These are phyloP conservation scores for Bullera alba DNA, from an alignment of 768 basidiomycete species.

Conservation along the genomic window DNA sequence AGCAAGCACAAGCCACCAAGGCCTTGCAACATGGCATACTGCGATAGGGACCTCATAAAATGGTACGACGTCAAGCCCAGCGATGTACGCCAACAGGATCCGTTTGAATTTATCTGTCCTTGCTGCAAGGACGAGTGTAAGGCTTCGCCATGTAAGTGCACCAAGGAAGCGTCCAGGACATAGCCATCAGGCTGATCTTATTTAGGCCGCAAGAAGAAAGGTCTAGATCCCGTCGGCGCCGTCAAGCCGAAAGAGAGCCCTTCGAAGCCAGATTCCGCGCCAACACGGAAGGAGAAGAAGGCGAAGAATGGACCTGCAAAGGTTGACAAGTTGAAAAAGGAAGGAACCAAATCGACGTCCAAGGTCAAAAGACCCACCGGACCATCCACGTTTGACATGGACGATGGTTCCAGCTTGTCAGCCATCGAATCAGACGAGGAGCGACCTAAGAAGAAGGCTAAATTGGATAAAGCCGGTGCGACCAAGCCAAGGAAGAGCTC, in stretches of 20 bases:
- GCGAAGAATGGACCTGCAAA: background rate
- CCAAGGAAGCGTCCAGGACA: background rate
- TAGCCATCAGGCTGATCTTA: background rate
- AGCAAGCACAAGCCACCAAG: background rate
- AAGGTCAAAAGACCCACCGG: background rate
- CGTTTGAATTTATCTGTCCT: constrained; percentile 12
- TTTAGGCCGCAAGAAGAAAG: constrained; percentile 19
- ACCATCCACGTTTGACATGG: too few species aligned
- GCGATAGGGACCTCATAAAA: constrained; percentile 10
- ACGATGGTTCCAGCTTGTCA: background rate
- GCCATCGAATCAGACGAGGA: background rate
- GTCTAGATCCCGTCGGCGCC: constrained; percentile 11
- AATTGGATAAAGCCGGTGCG: too few species aligned
- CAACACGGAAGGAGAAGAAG: background rate
- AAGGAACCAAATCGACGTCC: background rate
- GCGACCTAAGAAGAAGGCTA: too few species aligned
- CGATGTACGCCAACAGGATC: background rate
- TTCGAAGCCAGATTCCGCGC: background rate
- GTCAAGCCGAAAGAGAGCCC: background rate
- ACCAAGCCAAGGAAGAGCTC: background rate
- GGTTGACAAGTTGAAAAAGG: background rate
- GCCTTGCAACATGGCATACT: constrained; percentile 19
- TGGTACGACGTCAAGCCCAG: constrained; percentile 8
- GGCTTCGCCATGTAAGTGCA: constrained; percentile 21
- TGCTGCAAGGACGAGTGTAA: constrained; percentile 18